Evolutionary conservation across 1,139 yeast species (phyloP).

Genomic region (Wickerhamiella pararugosa): DNA sequence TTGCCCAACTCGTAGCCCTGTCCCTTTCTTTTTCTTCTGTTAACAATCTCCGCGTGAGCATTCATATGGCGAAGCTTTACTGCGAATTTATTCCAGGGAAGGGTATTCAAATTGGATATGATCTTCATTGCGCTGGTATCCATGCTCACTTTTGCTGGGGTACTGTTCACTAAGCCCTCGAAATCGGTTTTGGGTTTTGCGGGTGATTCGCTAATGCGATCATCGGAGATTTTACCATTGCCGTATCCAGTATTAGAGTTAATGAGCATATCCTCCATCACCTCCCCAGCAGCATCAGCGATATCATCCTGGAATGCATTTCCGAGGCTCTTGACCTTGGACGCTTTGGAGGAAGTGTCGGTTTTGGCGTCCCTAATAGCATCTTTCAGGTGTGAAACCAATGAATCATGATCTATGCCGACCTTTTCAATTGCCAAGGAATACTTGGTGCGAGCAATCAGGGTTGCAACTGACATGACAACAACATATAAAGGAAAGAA

Average conservation of each 20-base stretch:
- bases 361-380: not conserved
- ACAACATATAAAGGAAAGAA: slow-evolving; percentile 17
- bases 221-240: not conserved
- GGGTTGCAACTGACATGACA: slow-evolving; percentile 3
- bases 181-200: not conserved
- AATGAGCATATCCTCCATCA: slow-evolving; percentile 11
- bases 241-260: slow-evolving; percentile 2
- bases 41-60: slow-evolving; percentile 22
- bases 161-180: slow-evolving; percentile 1
- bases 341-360: not conserved
- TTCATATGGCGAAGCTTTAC: slow-evolving; percentile 16
- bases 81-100: slow-evolving; percentile 22
- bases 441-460: not conserved
- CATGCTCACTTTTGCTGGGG: slow-evolving; percentile 9
- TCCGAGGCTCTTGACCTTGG: not conserved
- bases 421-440: not conserved
- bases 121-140: slow-evolving; percentile 7
- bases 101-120: slow-evolving; percentile 15
- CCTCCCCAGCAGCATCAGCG: slow-evolving; percentile 9
- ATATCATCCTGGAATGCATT: not conserved
- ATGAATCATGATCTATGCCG: not conserved
- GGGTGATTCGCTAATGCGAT: not conserved
- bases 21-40: slow-evolving; percentile 18
- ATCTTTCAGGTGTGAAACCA: not conserved
- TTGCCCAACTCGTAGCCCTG: slow-evolving; percentile 21